These are phyloP conservation scores for Mercurialis annua DNA, from an alignment of 345 rosid genomes.

Conservation along the genomic window DNA sequence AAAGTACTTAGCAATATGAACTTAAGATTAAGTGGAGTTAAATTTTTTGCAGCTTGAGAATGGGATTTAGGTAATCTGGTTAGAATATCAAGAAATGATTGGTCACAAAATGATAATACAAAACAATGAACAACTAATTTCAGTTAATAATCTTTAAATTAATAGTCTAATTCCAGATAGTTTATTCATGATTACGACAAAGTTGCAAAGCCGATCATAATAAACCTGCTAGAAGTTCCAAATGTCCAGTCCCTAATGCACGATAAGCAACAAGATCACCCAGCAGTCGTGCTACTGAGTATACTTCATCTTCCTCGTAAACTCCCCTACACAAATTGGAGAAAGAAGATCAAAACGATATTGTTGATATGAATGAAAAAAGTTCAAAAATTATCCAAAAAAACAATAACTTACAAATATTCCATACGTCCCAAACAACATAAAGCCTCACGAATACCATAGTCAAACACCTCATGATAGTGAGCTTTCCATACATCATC, in stretches of 20 bases:
- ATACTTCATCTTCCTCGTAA: conserved; percentile 81
- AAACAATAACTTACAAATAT: conserved; percentile 55
- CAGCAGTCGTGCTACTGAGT: conserved; percentile 70
- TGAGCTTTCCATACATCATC: conserved; percentile 95
- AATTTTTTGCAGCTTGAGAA: not conserved
- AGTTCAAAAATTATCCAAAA: conserved; percentile 10
- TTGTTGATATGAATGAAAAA: not conserved
- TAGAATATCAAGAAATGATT: not conserved
- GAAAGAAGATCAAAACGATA: conserved; percentile 13
- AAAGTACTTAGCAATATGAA: not conserved
- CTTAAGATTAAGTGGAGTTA: not conserved
- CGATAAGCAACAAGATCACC: conserved; percentile 95
- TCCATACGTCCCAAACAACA: conserved; percentile 84
- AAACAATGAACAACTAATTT: not conserved
- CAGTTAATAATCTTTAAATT: not conserved
- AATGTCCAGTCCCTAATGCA: conserved; percentile 88
- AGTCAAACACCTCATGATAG: conserved; percentile 87
- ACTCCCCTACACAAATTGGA: conserved; percentile 44
- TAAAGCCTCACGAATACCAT: conserved; percentile 89
- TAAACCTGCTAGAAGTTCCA: conserved; percentile 85
- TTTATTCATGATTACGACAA: not conserved
- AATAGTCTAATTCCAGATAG: not conserved
- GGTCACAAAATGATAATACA: not conserved
- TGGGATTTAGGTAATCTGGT: not conserved
- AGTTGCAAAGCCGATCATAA: not conserved